Conservation (phyloP, 2,329 filamentous ascomycete genomes). For the Ustulina deusta region DNA sequence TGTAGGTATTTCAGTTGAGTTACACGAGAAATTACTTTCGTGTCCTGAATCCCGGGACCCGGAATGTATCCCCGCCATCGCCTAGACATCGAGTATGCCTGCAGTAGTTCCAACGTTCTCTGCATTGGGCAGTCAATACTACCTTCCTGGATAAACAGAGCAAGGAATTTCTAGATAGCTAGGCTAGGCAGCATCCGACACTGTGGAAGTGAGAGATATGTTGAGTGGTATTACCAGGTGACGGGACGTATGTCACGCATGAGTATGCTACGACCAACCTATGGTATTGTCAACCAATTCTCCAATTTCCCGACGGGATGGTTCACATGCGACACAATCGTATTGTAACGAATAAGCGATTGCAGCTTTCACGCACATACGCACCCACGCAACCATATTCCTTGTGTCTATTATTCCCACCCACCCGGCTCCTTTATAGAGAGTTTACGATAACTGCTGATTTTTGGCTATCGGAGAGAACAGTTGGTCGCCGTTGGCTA, state of each 20-base stretch:
- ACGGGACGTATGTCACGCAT: conserved; percentile 6
- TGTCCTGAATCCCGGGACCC: conserved; percentile 29
- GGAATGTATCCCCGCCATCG: conserved; percentile 21
- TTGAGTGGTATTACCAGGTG: conserved; percentile 14
- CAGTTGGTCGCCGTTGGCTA: conserved; percentile 12
- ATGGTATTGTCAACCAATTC: not conserved
- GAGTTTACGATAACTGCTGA: not conserved
- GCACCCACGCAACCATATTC: not conserved
- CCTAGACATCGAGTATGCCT: conserved; percentile 21
- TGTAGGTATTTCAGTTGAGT: conserved; percentile 7
- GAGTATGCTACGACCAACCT: not conserved
- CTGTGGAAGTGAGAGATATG: not conserved
- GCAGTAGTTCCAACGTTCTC: conserved; percentile 7
- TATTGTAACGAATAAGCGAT: not conserved
- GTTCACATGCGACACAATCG: conserved; percentile 28
- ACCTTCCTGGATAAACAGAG: conserved; percentile 29
- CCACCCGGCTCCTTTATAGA: not conserved
- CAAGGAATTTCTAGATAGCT: not conserved
- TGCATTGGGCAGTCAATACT: conserved; percentile 23
- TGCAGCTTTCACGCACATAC: not conserved
- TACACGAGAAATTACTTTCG: conserved; percentile 15
- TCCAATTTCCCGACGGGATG: conserved; percentile 28
- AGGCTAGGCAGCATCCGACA: not conserved
- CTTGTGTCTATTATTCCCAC: not conserved
- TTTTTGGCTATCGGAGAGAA: not conserved